phyloP scores from a whole-genome alignment of 345 rosid genomes.

The Pistacia vera region DNA sequence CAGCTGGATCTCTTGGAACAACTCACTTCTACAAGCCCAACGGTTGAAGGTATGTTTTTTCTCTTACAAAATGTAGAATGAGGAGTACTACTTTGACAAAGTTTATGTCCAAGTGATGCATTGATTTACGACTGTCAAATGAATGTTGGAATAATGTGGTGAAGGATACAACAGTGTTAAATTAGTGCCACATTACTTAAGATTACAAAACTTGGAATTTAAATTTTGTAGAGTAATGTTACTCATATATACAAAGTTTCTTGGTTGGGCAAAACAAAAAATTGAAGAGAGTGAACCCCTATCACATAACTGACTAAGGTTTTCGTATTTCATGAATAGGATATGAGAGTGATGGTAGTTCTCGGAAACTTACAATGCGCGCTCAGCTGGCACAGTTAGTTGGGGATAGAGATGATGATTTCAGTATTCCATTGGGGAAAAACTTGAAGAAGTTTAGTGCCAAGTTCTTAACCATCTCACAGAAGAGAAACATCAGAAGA shows the following conservation, averaged over 20 bases:
- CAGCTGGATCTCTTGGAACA: constrained; percentile 81
- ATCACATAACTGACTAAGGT: background rate
- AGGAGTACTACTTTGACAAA: too few species aligned
- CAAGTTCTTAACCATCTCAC: constrained; percentile 73
- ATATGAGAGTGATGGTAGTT: constrained; percentile 55
- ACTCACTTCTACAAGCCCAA: constrained; percentile 53
- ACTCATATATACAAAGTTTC: background rate
- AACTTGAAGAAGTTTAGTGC: constrained; percentile 79
- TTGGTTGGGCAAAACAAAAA: background rate
- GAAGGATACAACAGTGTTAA: too few species aligned
- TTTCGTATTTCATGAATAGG: constrained; percentile 35
- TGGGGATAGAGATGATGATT: constrained; percentile 75
- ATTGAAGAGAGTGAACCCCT: background rate
- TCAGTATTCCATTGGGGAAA: constrained; percentile 72
- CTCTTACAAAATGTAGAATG: too few species aligned
- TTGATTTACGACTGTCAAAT: too few species aligned
- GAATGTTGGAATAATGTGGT: too few species aligned
- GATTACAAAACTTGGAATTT: too few species aligned
- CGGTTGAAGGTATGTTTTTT: constrained; percentile 50
- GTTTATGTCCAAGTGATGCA: too few species aligned
- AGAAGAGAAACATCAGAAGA: constrained; percentile 92
- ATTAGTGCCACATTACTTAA: too few species aligned
- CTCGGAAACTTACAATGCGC: constrained; percentile 49
- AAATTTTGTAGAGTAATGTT: too few species aligned
- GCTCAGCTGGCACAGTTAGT: constrained; percentile 66